These are phyloP conservation scores for Euptelea pleiosperma DNA, from an alignment of 164 flowering plant species.

Conservation along the genomic window DNA sequence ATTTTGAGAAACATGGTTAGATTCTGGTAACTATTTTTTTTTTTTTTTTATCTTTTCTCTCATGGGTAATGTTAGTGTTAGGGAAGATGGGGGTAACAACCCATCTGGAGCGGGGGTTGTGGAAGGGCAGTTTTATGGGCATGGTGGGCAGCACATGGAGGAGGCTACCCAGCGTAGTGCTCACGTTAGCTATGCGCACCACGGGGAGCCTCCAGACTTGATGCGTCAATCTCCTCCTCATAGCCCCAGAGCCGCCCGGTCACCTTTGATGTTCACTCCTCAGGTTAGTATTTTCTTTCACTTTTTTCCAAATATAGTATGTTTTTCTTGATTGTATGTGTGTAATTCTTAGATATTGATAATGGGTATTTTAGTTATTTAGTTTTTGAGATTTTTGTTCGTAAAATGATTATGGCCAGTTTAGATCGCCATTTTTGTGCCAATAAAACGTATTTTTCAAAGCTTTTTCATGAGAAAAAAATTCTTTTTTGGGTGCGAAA, in stretches of 20 bases:
- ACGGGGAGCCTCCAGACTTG: conserved; percentile 30
- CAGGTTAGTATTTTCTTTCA: conserved; percentile 40
- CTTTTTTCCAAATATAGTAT: too few relatives aligned
- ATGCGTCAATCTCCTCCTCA: conserved; percentile 80
- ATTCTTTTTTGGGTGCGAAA: too few relatives aligned
- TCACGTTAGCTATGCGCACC: conserved; percentile 30
- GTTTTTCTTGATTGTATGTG: background rate
- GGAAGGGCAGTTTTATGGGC: conserved; percentile 17
- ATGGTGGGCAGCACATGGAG: conserved; percentile 15
- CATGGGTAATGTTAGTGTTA: conserved; percentile 87
- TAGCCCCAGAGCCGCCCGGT: conserved; percentile 58
- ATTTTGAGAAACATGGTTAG: conserved; percentile 1
- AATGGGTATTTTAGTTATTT: background rate
- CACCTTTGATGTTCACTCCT: conserved; percentile 77
- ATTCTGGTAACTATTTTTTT: conserved; percentile 3
- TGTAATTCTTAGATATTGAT: background rate
- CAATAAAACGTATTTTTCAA: too few relatives aligned
- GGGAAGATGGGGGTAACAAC: conserved; percentile 48
- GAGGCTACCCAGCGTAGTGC: conserved; percentile 12
- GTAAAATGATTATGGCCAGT: background rate
- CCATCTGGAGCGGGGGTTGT: conserved; percentile 31
- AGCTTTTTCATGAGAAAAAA: too few relatives aligned
- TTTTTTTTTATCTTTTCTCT: conserved; percentile 1
- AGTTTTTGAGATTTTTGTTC: background rate
- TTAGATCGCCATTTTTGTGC: too few relatives aligned